Conservation (phyloP, 495 filamentous ascomycete genomes). For the Podospora didyma region DNA sequence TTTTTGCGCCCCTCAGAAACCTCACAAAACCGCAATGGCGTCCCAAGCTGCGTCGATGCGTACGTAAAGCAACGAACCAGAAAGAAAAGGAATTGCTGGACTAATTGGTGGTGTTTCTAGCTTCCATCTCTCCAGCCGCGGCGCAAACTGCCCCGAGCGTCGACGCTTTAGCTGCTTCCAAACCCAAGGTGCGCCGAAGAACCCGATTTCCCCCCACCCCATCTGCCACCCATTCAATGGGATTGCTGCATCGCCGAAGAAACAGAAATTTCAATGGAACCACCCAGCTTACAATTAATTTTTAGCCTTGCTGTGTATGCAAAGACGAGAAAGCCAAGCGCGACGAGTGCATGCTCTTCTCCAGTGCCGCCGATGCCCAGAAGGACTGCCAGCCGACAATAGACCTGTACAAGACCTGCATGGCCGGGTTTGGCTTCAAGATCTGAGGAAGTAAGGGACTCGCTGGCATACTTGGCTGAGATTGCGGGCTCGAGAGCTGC, state of each 20-base stretch:
- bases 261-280: too few relatives aligned
- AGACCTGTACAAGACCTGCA: slow-evolving; percentile 83
- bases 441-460: slow-evolving; percentile 36
- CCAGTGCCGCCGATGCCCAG: slow-evolving; percentile 69
- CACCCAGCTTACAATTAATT: too few relatives aligned
- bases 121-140: slow-evolving; percentile 19
- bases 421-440: slow-evolving; percentile 91
- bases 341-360: slow-evolving; percentile 99
- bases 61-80: slow-evolving; percentile 15
- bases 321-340: slow-evolving; percentile 87
- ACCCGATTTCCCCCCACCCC: not conserved
- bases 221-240: too few relatives aligned
- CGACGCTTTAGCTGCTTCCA: slow-evolving; percentile 25
- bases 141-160: slow-evolving; percentile 15
- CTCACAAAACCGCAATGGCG: slow-evolving; percentile 23
- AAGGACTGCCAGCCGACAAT: slow-evolving; percentile 76
- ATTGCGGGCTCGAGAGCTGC: not conserved
- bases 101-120: slow-evolving; percentile 24
- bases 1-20: not conserved
- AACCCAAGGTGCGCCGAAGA: slow-evolving; percentile 41
- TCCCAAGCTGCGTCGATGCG: slow-evolving; percentile 29
- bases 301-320: slow-evolving; percentile 93
- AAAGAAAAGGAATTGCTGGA: not conserved
- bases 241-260: too few relatives aligned
- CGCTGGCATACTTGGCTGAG: slow-evolving; percentile 3